Base-by-base conservation (phyloP, 2,329 filamentous ascomycete species). In the Paecilomyces niveus region DNA sequence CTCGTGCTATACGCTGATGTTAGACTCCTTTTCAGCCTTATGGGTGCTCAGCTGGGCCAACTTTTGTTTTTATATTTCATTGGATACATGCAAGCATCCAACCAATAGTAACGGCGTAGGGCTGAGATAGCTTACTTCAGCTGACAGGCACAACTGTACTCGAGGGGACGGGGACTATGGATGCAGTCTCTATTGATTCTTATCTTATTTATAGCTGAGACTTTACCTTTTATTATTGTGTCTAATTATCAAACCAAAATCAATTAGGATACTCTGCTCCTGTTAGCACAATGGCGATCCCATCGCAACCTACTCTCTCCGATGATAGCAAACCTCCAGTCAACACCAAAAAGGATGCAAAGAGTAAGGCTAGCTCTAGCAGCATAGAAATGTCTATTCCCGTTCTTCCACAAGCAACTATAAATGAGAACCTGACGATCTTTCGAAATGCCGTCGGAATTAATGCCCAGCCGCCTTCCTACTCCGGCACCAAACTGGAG, bases 371-470 rank as follows among this genome's bases (percentile, higher is more conserved):
- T 8, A 7, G 39, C 9, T n/a, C 39, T 18, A 45, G 39, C 39
- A 45, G n/a, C n/a, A 18, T n/a, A 18, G 39, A n/a, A n/a, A 3
- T n/a, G 8, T 45, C n/a, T 9, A 1, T 2, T 45, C 39, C 39
- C 8, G 39, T 8, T 3, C 15, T 45, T 18, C 21, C 39, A 8
- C 39, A 21, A 21, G 8, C 39, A 2, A 13, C 15, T 18, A 45
- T 45, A 21, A 45, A 59, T n/a, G 57, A 59, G 31, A 52, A 45
- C 1, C 39, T 61, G 6, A 55, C 59, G 3, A 59, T 61, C 10
- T 61, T 61, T 49, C 59, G 59, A 0, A 57, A 57, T 39, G 59
- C 59, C 11, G 35, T 61, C 55, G 59, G 59, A 2, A 61, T 61
- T 18, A 61, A 61, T 29, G 54, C 54, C 45, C 18, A 56, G 15